A percentile compares a stretch with the other conserved stretches of the same genome.
phyloP scores from a whole-genome alignment of 257 asterid genomes.

The Schizonepeta tenuifolia region DNA sequence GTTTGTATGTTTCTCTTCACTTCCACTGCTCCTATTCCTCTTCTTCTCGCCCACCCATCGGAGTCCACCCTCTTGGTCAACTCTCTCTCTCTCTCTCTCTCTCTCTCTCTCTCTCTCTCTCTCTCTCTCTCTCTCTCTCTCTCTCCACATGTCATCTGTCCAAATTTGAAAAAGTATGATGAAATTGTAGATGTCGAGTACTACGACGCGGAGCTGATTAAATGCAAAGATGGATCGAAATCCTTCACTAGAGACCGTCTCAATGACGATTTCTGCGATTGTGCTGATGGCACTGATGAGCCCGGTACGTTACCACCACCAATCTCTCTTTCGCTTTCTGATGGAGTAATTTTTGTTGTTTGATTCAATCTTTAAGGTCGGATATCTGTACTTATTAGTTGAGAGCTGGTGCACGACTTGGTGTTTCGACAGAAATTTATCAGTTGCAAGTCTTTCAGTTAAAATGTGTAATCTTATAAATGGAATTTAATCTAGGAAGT shows the following conservation, averaged over 20 bases:
- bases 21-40: slow-evolving; percentile 43
- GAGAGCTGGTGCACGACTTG: slow-evolving; percentile 6
- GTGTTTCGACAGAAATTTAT: not conserved
- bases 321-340: not conserved
- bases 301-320: slow-evolving; percentile 63
- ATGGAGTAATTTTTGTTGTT: not conserved
- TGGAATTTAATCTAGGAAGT: not conserved
- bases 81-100: slow-evolving; percentile 10
- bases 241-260: slow-evolving; percentile 71
- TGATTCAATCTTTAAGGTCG: not conserved
- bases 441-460: slow-evolving; percentile 19
- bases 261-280: slow-evolving; percentile 88
- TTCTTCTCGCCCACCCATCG: slow-evolving; percentile 46
- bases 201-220: slow-evolving; percentile 60
- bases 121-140: slow-evolving; percentile 6
- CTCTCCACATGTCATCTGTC: not conserved
- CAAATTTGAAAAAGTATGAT: slow-evolving; percentile 16
- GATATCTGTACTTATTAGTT: not conserved
- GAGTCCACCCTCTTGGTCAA: slow-evolving; percentile 84
- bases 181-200: slow-evolving; percentile 65
- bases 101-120: slow-evolving; percentile 2
- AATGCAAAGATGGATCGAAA: slow-evolving; percentile 85
- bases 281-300: slow-evolving; percentile 90
- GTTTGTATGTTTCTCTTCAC: slow-evolving; percentile 35
- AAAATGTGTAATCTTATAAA: not conserved